phyloP scores from a whole-genome alignment of 2,329 filamentous ascomycete genomes.

The Pseudogymnoascus sp. region DNA sequence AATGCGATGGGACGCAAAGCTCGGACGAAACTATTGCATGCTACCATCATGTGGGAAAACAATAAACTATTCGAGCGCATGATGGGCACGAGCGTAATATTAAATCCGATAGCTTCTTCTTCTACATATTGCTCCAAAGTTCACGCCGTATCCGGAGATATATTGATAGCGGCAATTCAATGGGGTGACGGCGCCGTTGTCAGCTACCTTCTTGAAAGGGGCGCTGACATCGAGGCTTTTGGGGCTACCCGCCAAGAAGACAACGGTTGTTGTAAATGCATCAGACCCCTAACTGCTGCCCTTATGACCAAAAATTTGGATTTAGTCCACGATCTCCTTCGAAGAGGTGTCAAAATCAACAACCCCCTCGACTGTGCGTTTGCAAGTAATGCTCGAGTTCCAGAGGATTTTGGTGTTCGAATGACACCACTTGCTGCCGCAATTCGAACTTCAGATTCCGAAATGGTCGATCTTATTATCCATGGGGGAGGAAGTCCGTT shows the following conservation, averaged over 20 bases:
- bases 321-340: background rate
- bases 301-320: background rate
- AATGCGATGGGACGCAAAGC: background rate
- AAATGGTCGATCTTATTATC: background rate
- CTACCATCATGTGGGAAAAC: background rate
- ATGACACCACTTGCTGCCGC: background rate
- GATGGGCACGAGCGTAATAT: background rate
- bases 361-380: background rate
- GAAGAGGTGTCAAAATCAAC: background rate
- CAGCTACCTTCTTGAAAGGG: background rate
- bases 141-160: background rate
- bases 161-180: background rate
- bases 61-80: background rate
- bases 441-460: rapidly evolving
- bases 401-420: background rate
- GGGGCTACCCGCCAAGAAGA: background rate
- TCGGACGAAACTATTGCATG: background rate
- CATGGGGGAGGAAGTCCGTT: background rate
- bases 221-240: background rate
- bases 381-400: too few relatives aligned
- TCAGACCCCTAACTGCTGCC: background rate
- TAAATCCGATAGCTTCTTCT: background rate
- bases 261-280: background rate
- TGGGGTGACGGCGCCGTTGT: background rate
- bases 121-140: background rate